Percentiles rank a stretch among this genome's conserved stretches.
Evolutionary conservation across 345 rosid species (phyloP).

Genomic region (Syzygium aromaticum): DNA sequence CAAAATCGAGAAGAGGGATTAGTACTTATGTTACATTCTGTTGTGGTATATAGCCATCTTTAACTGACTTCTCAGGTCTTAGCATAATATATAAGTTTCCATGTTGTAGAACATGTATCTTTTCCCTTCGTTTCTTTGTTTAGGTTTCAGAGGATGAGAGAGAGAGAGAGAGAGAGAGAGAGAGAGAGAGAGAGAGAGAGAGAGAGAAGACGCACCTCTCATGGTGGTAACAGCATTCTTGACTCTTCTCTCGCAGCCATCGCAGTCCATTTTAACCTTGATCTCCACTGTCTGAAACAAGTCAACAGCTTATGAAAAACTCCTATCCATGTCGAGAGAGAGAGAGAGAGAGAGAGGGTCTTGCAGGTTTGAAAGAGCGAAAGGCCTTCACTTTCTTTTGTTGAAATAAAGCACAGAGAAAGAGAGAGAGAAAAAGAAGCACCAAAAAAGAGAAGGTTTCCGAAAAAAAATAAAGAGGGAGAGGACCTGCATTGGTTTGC

Average conservation of each 20-base stretch:
- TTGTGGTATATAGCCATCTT: background rate
- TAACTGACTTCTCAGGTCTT: background rate
- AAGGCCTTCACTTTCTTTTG: background rate
- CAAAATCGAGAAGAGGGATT: background rate
- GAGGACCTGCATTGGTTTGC: conserved; percentile 83
- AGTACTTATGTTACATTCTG: background rate
- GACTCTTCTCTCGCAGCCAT: conserved; percentile 93
- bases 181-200: background rate
- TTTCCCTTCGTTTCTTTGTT: background rate
- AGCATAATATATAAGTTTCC: background rate
- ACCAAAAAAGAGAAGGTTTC: background rate
- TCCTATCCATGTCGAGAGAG: background rate
- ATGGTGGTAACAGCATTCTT: conserved; percentile 57
- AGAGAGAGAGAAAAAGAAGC: background rate
- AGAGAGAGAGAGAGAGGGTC: background rate
- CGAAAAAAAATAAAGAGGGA: background rate
- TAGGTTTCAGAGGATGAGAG: background rate
- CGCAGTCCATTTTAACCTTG: conserved; percentile 97
- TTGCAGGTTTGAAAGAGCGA: background rate
- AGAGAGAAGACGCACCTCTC: conserved; percentile 42
- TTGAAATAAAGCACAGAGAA: background rate
- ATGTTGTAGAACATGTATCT: background rate
- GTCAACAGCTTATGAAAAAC: background rate
- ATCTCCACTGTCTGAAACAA: conserved; percentile 77
- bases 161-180: background rate